These are phyloP conservation scores for Limnanthes douglasii DNA, from an alignment of 345 rosid species.

Conservation along the genomic window DNA sequence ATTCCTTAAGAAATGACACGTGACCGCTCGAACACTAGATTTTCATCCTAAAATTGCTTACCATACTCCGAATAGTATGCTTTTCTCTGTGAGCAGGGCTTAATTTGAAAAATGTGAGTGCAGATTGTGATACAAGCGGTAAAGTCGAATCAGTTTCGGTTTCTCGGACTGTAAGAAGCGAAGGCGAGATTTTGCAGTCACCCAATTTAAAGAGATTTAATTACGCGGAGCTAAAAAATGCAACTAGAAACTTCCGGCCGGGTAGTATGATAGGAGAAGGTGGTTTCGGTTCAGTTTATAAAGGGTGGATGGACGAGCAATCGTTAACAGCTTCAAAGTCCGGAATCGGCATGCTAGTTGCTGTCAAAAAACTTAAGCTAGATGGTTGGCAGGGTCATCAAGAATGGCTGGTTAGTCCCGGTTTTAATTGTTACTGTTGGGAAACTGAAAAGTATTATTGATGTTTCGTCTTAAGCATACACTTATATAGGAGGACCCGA, in stretches of 20 bases:
- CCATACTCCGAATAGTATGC: no score
- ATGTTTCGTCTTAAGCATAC: background rate
- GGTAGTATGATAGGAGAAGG: constrained; percentile 87
- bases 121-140: no score
- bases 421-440: no score
- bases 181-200: constrained; percentile 73
- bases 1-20: no score
- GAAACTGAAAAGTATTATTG: no score
- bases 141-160: no score
- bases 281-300: constrained; percentile 82
- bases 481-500: background rate
- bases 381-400: constrained; percentile 96
- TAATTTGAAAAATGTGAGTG: no score
- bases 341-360: constrained; percentile 81
- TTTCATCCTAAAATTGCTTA: no score
- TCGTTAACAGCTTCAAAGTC: constrained; percentile 57
- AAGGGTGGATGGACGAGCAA: constrained; percentile 81
- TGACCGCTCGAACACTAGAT: no score
- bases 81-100: no score
- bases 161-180: constrained; percentile 57
- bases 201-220: constrained; percentile 68
- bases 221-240: constrained; percentile 57
- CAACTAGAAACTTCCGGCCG: constrained; percentile 83
- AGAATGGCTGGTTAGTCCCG: constrained; percentile 85
- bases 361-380: constrained; percentile 78